phyloP scores from a whole-genome alignment of 495 filamentous ascomycete species.

The Annulohypoxylon maeteangense region DNA sequence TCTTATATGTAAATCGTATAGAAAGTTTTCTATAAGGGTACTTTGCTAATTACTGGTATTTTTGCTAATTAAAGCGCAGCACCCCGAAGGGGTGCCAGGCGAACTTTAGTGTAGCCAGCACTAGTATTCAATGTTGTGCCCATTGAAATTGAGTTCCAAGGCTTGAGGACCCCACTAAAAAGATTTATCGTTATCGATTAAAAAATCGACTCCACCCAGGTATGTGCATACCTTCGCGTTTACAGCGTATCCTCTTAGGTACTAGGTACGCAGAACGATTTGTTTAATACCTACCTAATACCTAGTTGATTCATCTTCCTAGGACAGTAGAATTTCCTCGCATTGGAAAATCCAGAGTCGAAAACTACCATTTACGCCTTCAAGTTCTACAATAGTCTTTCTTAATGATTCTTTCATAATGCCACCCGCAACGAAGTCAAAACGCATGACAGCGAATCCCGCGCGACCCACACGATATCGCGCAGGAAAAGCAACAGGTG shows the following conservation, averaged over 20 bases:
- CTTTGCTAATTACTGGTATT: no score
- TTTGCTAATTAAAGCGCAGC: no score
- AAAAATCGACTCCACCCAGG: neutral
- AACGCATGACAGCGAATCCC: slow-evolving; percentile 96
- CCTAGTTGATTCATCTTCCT: neutral
- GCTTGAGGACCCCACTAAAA: neutral
- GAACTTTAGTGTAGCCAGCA: no score
- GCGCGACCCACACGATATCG: slow-evolving; percentile 83
- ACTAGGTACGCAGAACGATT: neutral
- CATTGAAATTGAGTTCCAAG: neutral
- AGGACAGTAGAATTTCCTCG: neutral
- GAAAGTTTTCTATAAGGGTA: no score
- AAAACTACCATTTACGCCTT: neutral
- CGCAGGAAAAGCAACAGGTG: slow-evolving; percentile 81
- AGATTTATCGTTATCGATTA: slow-evolving; percentile 17
- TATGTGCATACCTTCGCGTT: neutral
- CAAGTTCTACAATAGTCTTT: neutral
- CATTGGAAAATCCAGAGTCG: neutral
- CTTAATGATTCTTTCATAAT: neutral
- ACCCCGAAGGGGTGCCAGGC: no score
- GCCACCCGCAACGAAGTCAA: slow-evolving; percentile 74
- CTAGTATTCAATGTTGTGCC: no score
- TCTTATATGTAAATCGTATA: no score
- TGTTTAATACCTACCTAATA: neutral
- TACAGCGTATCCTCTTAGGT: neutral